phyloP scores from a whole-genome alignment of 176 grass and related monocot species.

The Cymbopogon citratus region DNA sequence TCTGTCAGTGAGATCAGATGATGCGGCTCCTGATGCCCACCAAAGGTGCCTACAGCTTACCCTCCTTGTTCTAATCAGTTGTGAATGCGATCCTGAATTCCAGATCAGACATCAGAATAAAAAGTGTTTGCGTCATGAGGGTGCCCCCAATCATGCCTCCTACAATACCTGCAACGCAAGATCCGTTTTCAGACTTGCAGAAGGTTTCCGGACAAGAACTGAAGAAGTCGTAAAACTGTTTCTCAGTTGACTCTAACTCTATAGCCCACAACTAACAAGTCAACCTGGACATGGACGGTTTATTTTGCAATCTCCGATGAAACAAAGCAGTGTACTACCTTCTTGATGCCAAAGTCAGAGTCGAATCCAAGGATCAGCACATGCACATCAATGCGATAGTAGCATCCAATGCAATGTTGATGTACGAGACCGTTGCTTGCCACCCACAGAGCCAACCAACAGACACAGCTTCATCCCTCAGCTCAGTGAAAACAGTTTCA shows the following conservation, averaged over 20 bases:
- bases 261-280: neutral
- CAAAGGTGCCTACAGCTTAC: neutral
- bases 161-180: conserved; percentile 47
- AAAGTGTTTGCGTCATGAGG: conserved; percentile 50
- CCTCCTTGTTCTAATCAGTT: conserved; percentile 45
- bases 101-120: conserved; percentile 62
- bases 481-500: neutral
- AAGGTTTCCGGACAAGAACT: neutral
- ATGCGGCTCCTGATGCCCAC: neutral
- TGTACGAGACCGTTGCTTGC: neutral
- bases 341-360: conserved; percentile 61
- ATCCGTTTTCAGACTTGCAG: conserved; percentile 3
- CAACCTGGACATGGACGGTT: neutral
- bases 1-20: conserved; percentile 17
- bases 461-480: conserved; percentile 52
- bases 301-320: conserved; percentile 1
- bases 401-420: neutral
- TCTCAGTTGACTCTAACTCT: neutral
- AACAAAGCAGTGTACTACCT: conserved; percentile 25
- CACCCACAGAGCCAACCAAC: conserved; percentile 39
- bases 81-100: conserved; percentile 59
- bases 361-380: conserved; percentile 56
- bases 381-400: conserved; percentile 12
- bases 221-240: neutral
- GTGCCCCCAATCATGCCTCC: conserved; percentile 54